Evolutionary conservation across 1,284 basidiomycete species (phyloP).

Genomic region (Leccinum pachyderme): DNA sequence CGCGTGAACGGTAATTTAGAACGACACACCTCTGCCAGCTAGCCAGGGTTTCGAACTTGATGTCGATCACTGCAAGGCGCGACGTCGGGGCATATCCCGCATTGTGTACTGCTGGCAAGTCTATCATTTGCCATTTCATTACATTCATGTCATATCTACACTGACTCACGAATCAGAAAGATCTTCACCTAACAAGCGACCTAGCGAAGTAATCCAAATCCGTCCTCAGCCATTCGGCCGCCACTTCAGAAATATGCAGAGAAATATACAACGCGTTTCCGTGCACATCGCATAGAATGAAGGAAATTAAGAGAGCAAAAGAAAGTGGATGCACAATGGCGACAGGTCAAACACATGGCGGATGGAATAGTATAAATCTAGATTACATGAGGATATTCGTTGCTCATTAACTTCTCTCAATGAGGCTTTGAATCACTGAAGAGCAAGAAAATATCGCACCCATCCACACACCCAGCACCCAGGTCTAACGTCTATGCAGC

Average conservation of each 20-base stretch:
- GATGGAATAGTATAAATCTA: conserved; percentile 32
- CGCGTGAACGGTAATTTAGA: conserved; percentile 24
- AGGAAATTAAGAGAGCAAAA: conserved; percentile 14
- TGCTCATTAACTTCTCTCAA: conserved; percentile 27
- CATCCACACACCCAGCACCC: conserved; percentile 15
- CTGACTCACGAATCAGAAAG: background rate
- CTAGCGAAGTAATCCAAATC: conserved; percentile 6
- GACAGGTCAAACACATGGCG: conserved; percentile 16
- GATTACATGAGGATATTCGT: conserved; percentile 37
- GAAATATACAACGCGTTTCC: conserved; percentile 21
- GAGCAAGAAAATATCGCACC: conserved; percentile 25
- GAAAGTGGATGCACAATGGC: conserved; percentile 17
- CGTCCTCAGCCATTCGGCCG: background rate
- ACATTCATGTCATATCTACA: conserved; percentile 2
- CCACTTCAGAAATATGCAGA: conserved; percentile 10
- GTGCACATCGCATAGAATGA: conserved; percentile 14
- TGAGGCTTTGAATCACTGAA: conserved; percentile 12
- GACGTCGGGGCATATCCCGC: background rate
- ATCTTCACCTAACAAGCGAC: conserved; percentile 8
- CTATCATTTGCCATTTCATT: conserved; percentile 4
- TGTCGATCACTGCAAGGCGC: background rate
- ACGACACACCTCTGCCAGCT: conserved; percentile 6
- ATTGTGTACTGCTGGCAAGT: background rate
- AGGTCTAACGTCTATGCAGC: conserved; percentile 33
- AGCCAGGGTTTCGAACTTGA: conserved; percentile 1